A percentile compares a stretch with the other conserved stretches of the same genome.
phyloP scores from a whole-genome alignment of 2,329 filamentous ascomycete species.

The Bipolaris oryzae region DNA sequence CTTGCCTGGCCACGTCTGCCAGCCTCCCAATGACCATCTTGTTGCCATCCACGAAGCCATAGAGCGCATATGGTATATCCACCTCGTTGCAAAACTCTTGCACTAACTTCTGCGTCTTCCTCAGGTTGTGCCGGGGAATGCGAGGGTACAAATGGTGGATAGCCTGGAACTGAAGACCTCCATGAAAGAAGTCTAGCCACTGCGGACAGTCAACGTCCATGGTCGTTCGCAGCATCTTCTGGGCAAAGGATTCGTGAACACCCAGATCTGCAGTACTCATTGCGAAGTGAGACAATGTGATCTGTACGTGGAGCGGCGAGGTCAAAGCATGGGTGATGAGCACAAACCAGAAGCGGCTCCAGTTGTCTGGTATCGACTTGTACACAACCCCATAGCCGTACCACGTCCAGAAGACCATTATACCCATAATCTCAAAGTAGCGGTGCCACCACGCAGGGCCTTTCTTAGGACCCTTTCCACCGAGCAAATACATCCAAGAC shows the following conservation, averaged over 20 bases:
- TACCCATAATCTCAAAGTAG: constrained; percentile 67
- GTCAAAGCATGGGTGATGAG: constrained; percentile 69
- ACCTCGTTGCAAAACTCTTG: constrained; percentile 69
- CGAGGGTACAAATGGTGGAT: constrained; percentile 74
- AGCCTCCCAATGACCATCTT: constrained; percentile 61
- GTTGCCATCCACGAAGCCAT: constrained; percentile 68
- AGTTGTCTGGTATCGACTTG: constrained; percentile 63
- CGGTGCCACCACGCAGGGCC: constrained; percentile 71
- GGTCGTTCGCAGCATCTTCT: constrained; percentile 72
- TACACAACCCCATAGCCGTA: constrained; percentile 71
- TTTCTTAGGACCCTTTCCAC: constrained; percentile 60
- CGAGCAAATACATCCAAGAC: constrained; percentile 69
- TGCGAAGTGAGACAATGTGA: constrained; percentile 74
- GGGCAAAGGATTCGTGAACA: constrained; percentile 68
- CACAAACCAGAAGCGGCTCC: constrained; percentile 65
- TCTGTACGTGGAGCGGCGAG: constrained; percentile 73
- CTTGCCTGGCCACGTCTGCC: constrained; percentile 66
- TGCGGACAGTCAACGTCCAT: constrained; percentile 76
- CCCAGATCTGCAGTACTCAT: constrained; percentile 72
- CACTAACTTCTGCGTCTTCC: constrained; percentile 64
- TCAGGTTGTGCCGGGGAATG: constrained; percentile 70
- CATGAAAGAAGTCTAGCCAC: constrained; percentile 75
- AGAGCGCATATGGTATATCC: constrained; percentile 65
- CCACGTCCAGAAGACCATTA: constrained; percentile 69
- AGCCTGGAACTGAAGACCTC: constrained; percentile 74